These are phyloP conservation scores for Peronospora belbahrii DNA, from an alignment of 352 stramenopile genomes.

Conservation along the genomic window DNA sequence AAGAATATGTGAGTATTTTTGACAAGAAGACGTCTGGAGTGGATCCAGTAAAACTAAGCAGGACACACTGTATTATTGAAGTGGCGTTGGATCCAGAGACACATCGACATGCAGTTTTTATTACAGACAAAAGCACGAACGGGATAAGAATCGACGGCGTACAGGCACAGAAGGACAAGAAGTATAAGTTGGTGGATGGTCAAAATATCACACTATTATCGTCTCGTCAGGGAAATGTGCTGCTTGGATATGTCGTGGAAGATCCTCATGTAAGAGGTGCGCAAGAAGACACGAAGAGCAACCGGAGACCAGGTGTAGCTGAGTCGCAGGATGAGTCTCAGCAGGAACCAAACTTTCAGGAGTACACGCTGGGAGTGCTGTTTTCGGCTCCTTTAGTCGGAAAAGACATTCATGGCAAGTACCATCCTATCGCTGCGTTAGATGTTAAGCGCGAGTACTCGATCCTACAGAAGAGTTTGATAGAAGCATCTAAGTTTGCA, in stretches of 20 bases:
- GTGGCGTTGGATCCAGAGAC: slow-evolving; percentile 36
- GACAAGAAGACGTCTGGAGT: slow-evolving; percentile 46
- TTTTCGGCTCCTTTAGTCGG: slow-evolving; percentile 91
- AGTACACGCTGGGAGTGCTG: slow-evolving; percentile 87
- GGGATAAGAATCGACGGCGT: slow-evolving; percentile 61
- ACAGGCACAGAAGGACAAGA: slow-evolving; percentile 39
- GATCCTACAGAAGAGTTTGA: slow-evolving; percentile 69
- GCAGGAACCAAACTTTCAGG: slow-evolving; percentile 44
- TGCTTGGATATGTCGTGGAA: slow-evolving; percentile 68
- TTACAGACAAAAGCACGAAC: slow-evolving; percentile 69
- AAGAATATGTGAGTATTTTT: slow-evolving; percentile 47
- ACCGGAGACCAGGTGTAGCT: too few species aligned
- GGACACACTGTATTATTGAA: slow-evolving; percentile 54
- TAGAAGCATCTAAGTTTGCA: slow-evolving; percentile 62
- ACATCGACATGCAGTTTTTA: slow-evolving; percentile 37
- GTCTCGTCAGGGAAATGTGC: slow-evolving; percentile 42
- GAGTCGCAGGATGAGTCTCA: slow-evolving; percentile 51
- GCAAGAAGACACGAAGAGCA: slow-evolving; percentile 17
- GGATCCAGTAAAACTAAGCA: slow-evolving; percentile 57
- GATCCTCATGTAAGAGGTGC: slow-evolving; percentile 55
- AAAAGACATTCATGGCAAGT: slow-evolving; percentile 82
- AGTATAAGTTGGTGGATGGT: slow-evolving; percentile 42
- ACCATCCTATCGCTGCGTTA: slow-evolving; percentile 86
- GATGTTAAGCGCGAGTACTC: slow-evolving; percentile 78
- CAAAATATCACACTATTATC: slow-evolving; percentile 75